Evolutionary conservation across 1,284 basidiomycete species (phyloP), one percentile per base, ranked within the genome.

Genomic region (Pholiota adiposa): DNA sequence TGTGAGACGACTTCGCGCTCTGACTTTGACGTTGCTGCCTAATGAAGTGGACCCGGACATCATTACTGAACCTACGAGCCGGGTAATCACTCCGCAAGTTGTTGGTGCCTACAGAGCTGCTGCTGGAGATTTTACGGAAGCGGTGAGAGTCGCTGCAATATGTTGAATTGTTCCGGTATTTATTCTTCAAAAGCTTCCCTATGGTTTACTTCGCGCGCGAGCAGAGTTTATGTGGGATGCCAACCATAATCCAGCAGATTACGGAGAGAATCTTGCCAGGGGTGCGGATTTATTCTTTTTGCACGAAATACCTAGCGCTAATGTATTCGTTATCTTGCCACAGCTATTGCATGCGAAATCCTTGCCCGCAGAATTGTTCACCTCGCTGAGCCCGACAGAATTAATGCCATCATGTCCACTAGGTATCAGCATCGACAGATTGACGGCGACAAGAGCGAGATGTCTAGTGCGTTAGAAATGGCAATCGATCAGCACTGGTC

Each of bases 401-500:
- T 94, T 25, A 80, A 84, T 53, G 75, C 79, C 2, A 84, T 94
- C 65, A 89, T 96, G 87, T 88, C 89, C 7, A 88, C 86, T 4
- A 84, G 96, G 1, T 96, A 88, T 75, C 83, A 83, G 53, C 87
- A 90, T 68, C 75, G 80, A 49, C 88, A 94, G 70, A 69, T 79
- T 41, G 93, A 97, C 66, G 94, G 92, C 0, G 92, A 92, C 65
- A 75, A 81, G 34, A 92, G 90, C 54, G 86, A 90, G 33, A 83
- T 89, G 63, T 80, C 84, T 0, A 93, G 90, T 68, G 90, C 89
- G 6, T 78, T 96, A 54, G 94, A 96, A 70, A 77, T 87, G 60
- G 93, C 93, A 1, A 92, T 95, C 62, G 94, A 96, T 68, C 86
- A 92, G 56, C 87, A 91, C 65, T 90, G 91, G 91, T 92, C 67